A percentile compares a stretch with the other conserved stretches of the same genome.
Conservation (phyloP, 371 early-diverging fungal species). For the Mortierella sp. region DNA sequence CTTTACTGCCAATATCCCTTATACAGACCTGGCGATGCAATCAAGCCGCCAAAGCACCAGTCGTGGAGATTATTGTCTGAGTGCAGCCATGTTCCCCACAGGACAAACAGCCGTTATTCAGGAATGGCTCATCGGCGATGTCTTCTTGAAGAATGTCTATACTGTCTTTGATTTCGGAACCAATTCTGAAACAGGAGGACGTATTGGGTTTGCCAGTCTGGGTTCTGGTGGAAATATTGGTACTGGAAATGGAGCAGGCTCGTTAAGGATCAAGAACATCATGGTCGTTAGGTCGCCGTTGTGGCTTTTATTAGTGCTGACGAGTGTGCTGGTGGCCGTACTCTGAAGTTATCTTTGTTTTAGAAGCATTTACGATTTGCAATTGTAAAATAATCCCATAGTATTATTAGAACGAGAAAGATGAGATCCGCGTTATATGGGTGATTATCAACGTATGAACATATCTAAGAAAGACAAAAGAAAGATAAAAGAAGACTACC, state of each 20-base stretch:
- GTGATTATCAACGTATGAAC: too few relatives aligned
- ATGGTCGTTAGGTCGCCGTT: too few relatives aligned
- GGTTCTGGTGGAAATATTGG: background rate
- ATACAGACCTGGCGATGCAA: conserved; percentile 31
- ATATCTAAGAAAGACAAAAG: too few relatives aligned
- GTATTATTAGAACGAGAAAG: too few relatives aligned
- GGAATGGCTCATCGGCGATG: conserved; percentile 43
- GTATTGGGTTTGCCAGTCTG: conserved; percentile 44
- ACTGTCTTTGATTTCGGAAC: conserved; percentile 44
- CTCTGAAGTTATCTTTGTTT: too few relatives aligned
- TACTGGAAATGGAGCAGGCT: too few relatives aligned
- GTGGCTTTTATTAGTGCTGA: too few relatives aligned
- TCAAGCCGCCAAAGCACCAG: background rate
- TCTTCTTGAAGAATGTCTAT: conserved; percentile 40
- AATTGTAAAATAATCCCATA: too few relatives aligned
- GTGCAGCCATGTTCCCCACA: conserved; percentile 38
- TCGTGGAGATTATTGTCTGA: conserved; percentile 10
- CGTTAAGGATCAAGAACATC: too few relatives aligned
- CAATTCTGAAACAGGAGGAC: conserved; percentile 21
- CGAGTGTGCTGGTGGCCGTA: too few relatives aligned
- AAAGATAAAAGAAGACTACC: conserved; percentile 14
- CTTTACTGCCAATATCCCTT: conserved; percentile 20
- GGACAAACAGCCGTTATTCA: conserved; percentile 1
- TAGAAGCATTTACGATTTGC: too few relatives aligned
- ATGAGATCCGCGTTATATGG: too few relatives aligned